phyloP scores from a whole-genome alignment of 345 rosid species.

The Boechera stricta region DNA sequence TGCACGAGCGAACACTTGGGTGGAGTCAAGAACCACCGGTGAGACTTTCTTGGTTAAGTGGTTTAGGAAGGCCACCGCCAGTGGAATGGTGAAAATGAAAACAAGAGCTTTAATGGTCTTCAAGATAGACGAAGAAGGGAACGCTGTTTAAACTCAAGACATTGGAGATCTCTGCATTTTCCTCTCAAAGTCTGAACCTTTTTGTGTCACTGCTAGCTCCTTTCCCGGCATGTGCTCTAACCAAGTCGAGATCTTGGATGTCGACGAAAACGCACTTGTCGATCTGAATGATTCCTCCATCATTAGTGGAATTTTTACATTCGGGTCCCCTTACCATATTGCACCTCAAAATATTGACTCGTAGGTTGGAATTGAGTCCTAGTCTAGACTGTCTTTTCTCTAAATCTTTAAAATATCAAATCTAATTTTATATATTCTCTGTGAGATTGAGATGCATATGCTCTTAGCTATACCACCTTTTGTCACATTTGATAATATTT shows the following conservation, averaged over 20 bases:
- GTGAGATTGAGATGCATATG: background rate
- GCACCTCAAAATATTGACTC: background rate
- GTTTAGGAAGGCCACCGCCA: background rate
- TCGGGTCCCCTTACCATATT: background rate
- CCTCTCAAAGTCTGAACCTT: background rate
- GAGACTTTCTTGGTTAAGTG: background rate
- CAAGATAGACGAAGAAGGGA: background rate
- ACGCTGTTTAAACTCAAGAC: background rate
- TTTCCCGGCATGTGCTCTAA: background rate
- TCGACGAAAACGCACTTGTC: background rate
- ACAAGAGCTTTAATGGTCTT: background rate
- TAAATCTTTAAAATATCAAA: background rate
- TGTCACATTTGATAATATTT: slow-evolving; percentile 51
- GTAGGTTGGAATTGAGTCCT: background rate
- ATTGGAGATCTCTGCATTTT: background rate
- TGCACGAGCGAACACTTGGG: background rate
- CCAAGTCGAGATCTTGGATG: background rate
- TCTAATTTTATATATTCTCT: background rate
- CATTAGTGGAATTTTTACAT: background rate
- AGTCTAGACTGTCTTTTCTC: background rate
- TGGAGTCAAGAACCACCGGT: background rate
- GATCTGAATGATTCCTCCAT: background rate
- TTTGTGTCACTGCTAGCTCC: background rate
- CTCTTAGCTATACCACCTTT: background rate
- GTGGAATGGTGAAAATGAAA: background rate